A percentile compares a stretch with the other conserved stretches of the same genome.
Evolutionary conservation across 2,329 filamentous ascomycete genomes (phyloP).

Genomic region (Sporothrix curviconia): DNA sequence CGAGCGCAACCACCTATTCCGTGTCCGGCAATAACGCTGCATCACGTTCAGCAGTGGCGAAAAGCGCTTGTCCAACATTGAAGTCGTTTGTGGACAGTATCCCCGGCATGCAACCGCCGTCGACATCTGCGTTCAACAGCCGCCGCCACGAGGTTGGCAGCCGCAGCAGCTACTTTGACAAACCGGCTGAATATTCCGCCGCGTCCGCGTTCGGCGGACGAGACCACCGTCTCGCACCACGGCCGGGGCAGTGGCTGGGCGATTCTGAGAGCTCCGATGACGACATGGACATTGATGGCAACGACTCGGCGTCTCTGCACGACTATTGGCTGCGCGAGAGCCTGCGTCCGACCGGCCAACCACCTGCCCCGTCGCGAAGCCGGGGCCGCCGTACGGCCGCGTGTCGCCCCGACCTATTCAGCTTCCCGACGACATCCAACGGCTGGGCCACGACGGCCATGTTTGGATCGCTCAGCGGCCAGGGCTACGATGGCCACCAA

Average conservation of each 20-base stretch:
- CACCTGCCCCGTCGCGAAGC: conserved; percentile 3
- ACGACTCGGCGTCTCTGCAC: conserved; percentile 44
- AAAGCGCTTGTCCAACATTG: conserved; percentile 7
- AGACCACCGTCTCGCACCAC: conserved; percentile 35
- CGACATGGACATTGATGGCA: conserved; percentile 31
- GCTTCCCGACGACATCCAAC: conserved; percentile 37
- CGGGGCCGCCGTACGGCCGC: conserved; percentile 18
- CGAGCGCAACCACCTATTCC: conserved; percentile 29
- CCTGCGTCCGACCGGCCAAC: conserved; percentile 33
- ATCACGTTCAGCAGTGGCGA: conserved; percentile 11
- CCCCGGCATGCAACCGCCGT: conserved; percentile 24
- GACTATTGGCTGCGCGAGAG: conserved; percentile 55
- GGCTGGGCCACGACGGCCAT: conserved; percentile 44
- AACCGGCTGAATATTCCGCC: conserved; percentile 28
- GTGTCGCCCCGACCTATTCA: conserved; percentile 49
- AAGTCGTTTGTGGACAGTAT: conserved; percentile 9
- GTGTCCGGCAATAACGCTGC: no score
- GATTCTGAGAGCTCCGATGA: conserved; percentile 37
- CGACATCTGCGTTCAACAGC: conserved; percentile 29
- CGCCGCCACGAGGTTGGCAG: conserved; percentile 22
- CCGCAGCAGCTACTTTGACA: conserved; percentile 25
- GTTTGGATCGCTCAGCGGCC: conserved; percentile 36
- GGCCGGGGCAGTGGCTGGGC: conserved; percentile 32
- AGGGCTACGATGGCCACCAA: conserved; percentile 25
- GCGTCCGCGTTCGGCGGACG: conserved; percentile 42